These are phyloP conservation scores for Phaeolepiota aurea DNA, from an alignment of 768 basidiomycete species.

Conservation along the genomic window DNA sequence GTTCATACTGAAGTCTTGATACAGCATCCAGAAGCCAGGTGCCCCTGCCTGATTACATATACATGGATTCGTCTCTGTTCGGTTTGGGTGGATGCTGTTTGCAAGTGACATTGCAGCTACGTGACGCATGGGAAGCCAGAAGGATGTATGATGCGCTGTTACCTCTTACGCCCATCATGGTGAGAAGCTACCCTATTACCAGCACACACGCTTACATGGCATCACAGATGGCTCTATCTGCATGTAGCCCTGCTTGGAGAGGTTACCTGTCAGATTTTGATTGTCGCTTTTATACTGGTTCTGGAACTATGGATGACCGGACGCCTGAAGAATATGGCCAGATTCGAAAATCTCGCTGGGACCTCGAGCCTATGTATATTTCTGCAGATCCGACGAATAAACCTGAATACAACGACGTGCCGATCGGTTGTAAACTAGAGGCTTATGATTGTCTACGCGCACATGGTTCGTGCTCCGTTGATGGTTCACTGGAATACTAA, in stretches of 20 bases:
- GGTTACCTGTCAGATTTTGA: slow-evolving; percentile 6
- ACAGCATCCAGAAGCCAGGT: not conserved
- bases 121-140: slow-evolving; percentile 3
- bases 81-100: slow-evolving; percentile 6
- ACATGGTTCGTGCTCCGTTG: too few species aligned
- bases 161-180: slow-evolving; percentile 5
- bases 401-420: slow-evolving; percentile 5
- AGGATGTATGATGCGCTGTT: slow-evolving; percentile 6
- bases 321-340: not conserved
- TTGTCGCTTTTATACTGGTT: slow-evolving; percentile 4
- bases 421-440: slow-evolving; percentile 1
- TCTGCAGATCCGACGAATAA: slow-evolving; percentile 2
- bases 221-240: slow-evolving; percentile 7
- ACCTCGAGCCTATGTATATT: slow-evolving; percentile 5
- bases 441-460: slow-evolving; percentile 3
- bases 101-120: slow-evolving; percentile 5
- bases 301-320: slow-evolving; percentile 4
- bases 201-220: not conserved
- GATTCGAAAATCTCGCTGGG: slow-evolving; percentile 5
- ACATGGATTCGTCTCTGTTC: slow-evolving; percentile 3
- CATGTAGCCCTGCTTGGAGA: slow-evolving; percentile 7
- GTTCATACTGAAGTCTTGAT: too few species aligned
- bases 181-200: not conserved
- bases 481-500: too few species aligned
- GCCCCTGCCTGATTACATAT: slow-evolving; percentile 2